These are phyloP conservation scores for Verbena officinalis DNA, from an alignment of 257 asterid species.

Conservation along the genomic window DNA sequence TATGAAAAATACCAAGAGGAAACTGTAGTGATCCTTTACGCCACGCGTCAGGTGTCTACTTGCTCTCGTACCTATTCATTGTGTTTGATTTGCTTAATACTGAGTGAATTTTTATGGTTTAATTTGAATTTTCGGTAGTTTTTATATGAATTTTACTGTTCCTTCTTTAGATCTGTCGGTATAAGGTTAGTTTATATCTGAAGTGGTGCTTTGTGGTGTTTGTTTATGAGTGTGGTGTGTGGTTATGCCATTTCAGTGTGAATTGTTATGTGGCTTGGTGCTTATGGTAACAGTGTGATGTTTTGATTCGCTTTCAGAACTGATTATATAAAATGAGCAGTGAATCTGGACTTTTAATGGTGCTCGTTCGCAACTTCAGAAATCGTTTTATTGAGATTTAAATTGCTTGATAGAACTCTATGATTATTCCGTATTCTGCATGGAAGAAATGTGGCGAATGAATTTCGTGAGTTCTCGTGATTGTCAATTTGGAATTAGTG, in stretches of 20 bases:
- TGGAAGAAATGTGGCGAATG: not conserved
- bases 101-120: not conserved
- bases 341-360: not conserved
- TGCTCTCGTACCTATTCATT: not conserved
- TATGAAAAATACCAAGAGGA: not conserved
- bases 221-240: not conserved
- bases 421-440: not conserved
- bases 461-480: not conserved
- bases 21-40: conserved; percentile 8
- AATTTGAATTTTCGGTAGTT: not conserved
- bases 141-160: conserved; percentile 4
- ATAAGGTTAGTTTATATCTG: conserved; percentile 1
- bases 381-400: not conserved
- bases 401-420: not conserved
- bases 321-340: not conserved
- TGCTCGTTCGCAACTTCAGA: not conserved
- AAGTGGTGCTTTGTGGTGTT: not conserved
- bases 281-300: not conserved
- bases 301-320: not conserved
- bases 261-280: not conserved
- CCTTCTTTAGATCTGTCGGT: conserved; percentile 23
- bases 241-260: conserved; percentile 9
- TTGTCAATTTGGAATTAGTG: not conserved
- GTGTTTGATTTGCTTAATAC: not conserved
- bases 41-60: not conserved